Evolutionary conservation across 192 early-diverging fungal species (phyloP).

Genomic region (Rhizophagus clarus): DNA sequence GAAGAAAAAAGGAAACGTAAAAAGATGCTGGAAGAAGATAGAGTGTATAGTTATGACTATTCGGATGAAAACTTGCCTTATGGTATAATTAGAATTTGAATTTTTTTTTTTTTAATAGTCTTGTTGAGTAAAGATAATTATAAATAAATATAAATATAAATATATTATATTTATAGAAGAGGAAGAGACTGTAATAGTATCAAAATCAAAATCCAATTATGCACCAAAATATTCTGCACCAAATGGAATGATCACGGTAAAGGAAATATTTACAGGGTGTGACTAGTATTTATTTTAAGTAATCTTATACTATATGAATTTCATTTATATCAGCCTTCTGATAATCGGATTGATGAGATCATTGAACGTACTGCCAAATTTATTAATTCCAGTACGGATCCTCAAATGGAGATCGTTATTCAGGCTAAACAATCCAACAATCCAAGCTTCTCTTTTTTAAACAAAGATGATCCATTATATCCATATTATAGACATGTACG

Average conservation of each 20-base stretch:
- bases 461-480: slow-evolving; percentile 55
- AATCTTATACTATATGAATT: background rate
- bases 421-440: slow-evolving; percentile 77
- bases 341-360: slow-evolving; percentile 60
- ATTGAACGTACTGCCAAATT: slow-evolving; percentile 75
- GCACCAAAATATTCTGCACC: slow-evolving; percentile 53
- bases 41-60: slow-evolving; percentile 34
- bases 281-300: background rate
- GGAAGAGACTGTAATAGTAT: slow-evolving; percentile 8
- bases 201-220: slow-evolving; percentile 36
- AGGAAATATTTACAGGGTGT: background rate
- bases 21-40: slow-evolving; percentile 32
- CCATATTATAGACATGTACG: slow-evolving; percentile 72
- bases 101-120: no score
- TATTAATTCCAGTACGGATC: slow-evolving; percentile 53
- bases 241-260: slow-evolving; percentile 49
- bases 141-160: slow-evolving; percentile 30
- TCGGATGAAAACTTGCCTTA: slow-evolving; percentile 20
- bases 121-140: background rate
- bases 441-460: slow-evolving; percentile 71
- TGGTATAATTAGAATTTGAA: background rate
- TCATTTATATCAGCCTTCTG: slow-evolving; percentile 47
- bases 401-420: slow-evolving; percentile 71
- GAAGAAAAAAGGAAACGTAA: slow-evolving; percentile 39
- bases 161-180: slow-evolving; percentile 32